These are phyloP conservation scores for Termitomyces bulborhizus DNA, from an alignment of 768 basidiomycete species.

Conservation along the genomic window DNA sequence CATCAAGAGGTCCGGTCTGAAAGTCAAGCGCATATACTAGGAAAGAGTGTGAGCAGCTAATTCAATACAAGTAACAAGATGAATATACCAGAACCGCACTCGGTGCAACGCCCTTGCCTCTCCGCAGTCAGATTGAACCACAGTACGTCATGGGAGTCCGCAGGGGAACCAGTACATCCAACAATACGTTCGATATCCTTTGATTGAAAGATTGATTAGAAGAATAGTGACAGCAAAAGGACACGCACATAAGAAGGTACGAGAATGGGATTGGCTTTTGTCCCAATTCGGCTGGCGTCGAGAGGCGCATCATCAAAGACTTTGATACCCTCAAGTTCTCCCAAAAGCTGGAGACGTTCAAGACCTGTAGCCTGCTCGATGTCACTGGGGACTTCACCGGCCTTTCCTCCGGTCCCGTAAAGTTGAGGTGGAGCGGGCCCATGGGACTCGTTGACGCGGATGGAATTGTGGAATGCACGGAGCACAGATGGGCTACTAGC, in stretches of 20 bases:
- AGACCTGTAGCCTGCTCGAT: conserved; percentile 92
- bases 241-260: conserved; percentile 78
- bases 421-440: conserved; percentile 56
- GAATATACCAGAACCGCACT: conserved; percentile 85
- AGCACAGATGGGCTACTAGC: conserved; percentile 24
- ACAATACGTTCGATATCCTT: conserved; percentile 80
- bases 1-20: conserved; percentile 3
- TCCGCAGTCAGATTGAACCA: conserved; percentile 73
- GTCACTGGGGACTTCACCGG: conserved; percentile 77
- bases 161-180: conserved; percentile 93
- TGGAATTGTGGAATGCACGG: conserved; percentile 56
- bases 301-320: conserved; percentile 87
- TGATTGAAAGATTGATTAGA: not conserved
- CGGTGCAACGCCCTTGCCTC: conserved; percentile 75
- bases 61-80: not conserved
- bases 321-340: conserved; percentile 80
- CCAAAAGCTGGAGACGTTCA: conserved; percentile 90
- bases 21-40: conserved; percentile 72
- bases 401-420: conserved; percentile 65
- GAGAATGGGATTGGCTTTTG: conserved; percentile 78
- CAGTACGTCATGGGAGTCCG: conserved; percentile 89
- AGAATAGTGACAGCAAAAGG: not conserved
- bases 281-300: conserved; percentile 81
- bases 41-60: not conserved
- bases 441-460: conserved; percentile 47